phyloP scores from a whole-genome alignment of 164 flowering plant genomes.

The Vitis rotundifolia region DNA sequence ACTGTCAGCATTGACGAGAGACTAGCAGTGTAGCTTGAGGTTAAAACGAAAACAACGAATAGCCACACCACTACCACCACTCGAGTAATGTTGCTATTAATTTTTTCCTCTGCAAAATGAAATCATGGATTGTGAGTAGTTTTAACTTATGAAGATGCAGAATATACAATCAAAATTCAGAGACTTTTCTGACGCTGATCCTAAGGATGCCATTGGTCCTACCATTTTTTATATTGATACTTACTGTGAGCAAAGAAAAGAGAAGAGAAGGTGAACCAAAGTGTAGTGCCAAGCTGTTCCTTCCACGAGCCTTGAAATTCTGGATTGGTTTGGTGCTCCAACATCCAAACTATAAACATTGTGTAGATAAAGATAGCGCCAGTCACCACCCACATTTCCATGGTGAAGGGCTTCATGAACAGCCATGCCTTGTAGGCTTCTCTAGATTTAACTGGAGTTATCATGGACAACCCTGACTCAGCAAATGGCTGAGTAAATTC shows the following conservation, averaged over 20 bases:
- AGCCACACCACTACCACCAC: conserved; percentile 51
- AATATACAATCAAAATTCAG: no score
- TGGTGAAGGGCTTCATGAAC: conserved; percentile 55
- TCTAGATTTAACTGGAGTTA: conserved; percentile 33
- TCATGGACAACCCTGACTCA: conserved; percentile 46
- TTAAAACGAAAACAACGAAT: conserved; percentile 39
- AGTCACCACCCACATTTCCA: conserved; percentile 49
- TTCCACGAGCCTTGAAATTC: conserved; percentile 44
- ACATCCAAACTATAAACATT: conserved; percentile 42
- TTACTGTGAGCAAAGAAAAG: conserved; percentile 68
- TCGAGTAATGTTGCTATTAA: conserved; percentile 38
- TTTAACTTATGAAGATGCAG: background rate
- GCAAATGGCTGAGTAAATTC: conserved; percentile 55
- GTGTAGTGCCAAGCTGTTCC: conserved; percentile 41
- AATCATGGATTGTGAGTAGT: background rate
- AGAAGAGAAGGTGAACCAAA: conserved; percentile 61
- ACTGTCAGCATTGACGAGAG: conserved; percentile 60
- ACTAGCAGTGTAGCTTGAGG: conserved; percentile 56
- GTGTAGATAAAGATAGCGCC: conserved; percentile 35
- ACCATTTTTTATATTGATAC: conserved; percentile 10
- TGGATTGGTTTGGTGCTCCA: conserved; percentile 49
- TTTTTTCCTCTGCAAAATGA: conserved; percentile 37
- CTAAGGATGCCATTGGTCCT: background rate
- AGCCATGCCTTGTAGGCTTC: conserved; percentile 23
- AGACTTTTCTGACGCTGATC: no score